Evolutionary conservation across 1,284 basidiomycete species (phyloP), one percentile per base, ranked within the genome.

Genomic region (Rhodotorula glutinis): DNA sequence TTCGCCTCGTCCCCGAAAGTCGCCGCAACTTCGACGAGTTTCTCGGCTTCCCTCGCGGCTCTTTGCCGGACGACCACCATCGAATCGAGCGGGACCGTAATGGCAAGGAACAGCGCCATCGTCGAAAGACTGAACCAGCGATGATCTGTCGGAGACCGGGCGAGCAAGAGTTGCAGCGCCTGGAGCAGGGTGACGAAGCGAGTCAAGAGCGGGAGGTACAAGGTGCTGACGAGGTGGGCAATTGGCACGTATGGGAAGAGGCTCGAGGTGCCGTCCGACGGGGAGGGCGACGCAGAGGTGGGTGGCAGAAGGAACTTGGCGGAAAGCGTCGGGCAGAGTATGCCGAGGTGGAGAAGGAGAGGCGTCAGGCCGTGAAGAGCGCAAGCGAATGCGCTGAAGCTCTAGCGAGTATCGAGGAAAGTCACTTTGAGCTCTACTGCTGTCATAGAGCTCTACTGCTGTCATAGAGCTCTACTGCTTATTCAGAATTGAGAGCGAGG

Each of bases 121-220:
- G 57, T 57, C 11, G 44, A 29, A 21, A 44, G 19, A 33, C 44
- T 52, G 60, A 46, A 25, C 33, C 43, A 57, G 29, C 30, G 2
- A 19, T n/a, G 13, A 17, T 46, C 30, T 17, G 41, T 25, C 8
- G 55, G 51, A 9, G 23, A 52, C 49, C 62, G 49, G 2, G 62
- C 47, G 40, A 63, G 62, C 25, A 58, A 16, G 43, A 46, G 40
- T 27, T 53, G 41, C 2, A 53, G n/a, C 23, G n/a, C 23, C 38
- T 63, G 62, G 8, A 52, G 7, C 23, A 57, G 56, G 40, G 43
- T 40, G 41, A 49, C 5, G 40, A 53, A 38, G 19, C 7, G 29
- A 3, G 46, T 25, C 2, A 33, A 8, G 57, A 58, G 11, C 8
- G 47, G 29, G 41, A 41, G 53, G 29, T 47, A 11, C 30, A 33